Evolutionary conservation across 2,329 filamentous ascomycete species (phyloP).

Genomic region (Ophiostoma ulmi): DNA sequence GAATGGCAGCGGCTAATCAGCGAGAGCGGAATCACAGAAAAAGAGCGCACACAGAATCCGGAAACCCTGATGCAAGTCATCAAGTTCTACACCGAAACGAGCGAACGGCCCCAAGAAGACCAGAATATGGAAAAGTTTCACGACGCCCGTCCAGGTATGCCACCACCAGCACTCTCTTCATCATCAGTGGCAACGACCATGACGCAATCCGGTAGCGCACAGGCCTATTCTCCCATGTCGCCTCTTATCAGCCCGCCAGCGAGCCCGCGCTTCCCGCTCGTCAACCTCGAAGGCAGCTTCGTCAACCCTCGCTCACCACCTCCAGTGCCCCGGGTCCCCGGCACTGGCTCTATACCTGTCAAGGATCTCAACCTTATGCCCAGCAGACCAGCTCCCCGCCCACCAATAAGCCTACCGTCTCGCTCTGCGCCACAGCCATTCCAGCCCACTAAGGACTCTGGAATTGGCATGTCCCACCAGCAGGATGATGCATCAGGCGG

Average conservation of each 20-base stretch:
- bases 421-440: conserved; percentile 55
- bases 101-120: conserved; percentile 72
- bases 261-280: conserved; percentile 77
- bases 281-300: conserved; percentile 88
- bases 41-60: conserved; percentile 91
- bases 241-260: conserved; percentile 70
- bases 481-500: conserved; percentile 47
- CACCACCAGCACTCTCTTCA: conserved; percentile 40
- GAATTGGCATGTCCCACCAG: conserved; percentile 56
- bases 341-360: conserved; percentile 36
- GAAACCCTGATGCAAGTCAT: conserved; percentile 95
- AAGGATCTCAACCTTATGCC: conserved; percentile 65
- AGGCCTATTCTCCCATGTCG: conserved; percentile 53
- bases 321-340: conserved; percentile 64
- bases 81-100: conserved; percentile 94
- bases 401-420: conserved; percentile 62
- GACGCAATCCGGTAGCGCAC: conserved; percentile 30
- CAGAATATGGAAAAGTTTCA: conserved; percentile 95
- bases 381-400: conserved; percentile 77
- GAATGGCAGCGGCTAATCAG: conserved; percentile 97
- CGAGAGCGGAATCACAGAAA: conserved; percentile 92
- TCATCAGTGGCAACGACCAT: conserved; percentile 38
- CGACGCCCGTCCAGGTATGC: conserved; percentile 61
- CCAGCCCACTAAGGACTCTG: conserved; percentile 53
- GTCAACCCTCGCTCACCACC: conserved; percentile 93